Conservation (phyloP, 2,329 filamentous ascomycete species). For the Phialophora chinensis region DNA sequence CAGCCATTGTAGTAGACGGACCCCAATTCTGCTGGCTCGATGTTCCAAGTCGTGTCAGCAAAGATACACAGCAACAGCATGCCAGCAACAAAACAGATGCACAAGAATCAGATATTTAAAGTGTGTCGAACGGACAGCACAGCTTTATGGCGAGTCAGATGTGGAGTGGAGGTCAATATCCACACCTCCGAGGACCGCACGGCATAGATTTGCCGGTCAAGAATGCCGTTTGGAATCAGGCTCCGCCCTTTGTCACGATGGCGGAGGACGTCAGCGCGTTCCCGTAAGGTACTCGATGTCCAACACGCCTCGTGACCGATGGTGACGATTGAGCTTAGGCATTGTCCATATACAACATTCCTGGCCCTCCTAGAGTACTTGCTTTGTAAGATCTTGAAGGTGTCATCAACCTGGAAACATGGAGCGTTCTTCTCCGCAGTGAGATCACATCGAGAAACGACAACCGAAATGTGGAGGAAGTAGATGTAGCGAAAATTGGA, state of each 20-base stretch:
- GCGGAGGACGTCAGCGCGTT: background rate
- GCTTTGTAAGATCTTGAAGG: background rate
- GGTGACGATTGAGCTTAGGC: background rate
- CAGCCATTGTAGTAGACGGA: slow-evolving; percentile 4
- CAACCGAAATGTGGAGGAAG: slow-evolving; percentile 10
- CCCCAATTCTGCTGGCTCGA: background rate
- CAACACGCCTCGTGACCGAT: background rate
- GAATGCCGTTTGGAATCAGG: background rate
- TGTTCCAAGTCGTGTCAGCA: background rate
- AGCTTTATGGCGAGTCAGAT: slow-evolving; percentile 4
- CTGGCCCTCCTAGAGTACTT: background rate
- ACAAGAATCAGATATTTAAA: background rate
- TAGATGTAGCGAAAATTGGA: slow-evolving; percentile 8
- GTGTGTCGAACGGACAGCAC: background rate
- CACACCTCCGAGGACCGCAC: slow-evolving; percentile 13
- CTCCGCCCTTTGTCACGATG: background rate
- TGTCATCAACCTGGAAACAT: background rate
- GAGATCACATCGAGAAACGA: slow-evolving; percentile 2
- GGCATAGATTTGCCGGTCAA: slow-evolving; percentile 17
- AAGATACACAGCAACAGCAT: background rate
- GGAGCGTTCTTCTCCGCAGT: slow-evolving; percentile 23
- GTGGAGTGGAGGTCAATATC: slow-evolving; percentile 11
- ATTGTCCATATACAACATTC: background rate
- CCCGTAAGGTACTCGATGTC: background rate
- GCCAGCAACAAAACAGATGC: background rate